These are phyloP conservation scores for Lichtheimia ramosa DNA, from an alignment of 371 early-diverging fungal species.

Conservation along the genomic window DNA sequence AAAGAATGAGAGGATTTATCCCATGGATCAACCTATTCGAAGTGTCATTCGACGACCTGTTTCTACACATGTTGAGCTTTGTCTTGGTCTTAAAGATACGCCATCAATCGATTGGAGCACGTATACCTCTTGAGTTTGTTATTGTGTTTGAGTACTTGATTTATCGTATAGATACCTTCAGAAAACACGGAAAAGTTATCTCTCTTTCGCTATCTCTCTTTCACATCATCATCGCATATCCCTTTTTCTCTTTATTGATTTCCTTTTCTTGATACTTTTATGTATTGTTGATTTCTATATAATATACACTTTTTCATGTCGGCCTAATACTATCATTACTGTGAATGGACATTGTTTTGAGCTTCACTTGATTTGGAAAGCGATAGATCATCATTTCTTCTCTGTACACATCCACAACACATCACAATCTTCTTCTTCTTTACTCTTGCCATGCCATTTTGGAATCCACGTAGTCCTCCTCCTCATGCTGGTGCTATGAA, in stretches of 20 bases:
- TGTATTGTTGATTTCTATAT: background rate
- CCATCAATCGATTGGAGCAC: slow-evolving; percentile 47
- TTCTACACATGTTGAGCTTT: slow-evolving; percentile 40
- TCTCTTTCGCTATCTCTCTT: background rate
- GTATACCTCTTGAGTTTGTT: slow-evolving; percentile 15
- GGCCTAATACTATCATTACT: no score
- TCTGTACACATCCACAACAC: background rate
- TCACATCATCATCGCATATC: background rate
- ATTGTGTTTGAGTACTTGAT: background rate
- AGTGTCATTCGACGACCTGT: slow-evolving; percentile 36
- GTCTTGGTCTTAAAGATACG: slow-evolving; percentile 38
- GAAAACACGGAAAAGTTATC: background rate
- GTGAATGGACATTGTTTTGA: no score
- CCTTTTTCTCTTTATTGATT: background rate
- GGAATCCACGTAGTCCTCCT: slow-evolving; percentile 2
- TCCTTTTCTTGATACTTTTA: background rate
- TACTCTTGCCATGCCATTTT: slow-evolving; percentile 1
- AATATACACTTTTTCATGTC: background rate
- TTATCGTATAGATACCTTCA: slow-evolving; percentile 2
- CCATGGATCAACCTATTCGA: slow-evolving; percentile 46
- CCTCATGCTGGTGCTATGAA: slow-evolving; percentile 1
- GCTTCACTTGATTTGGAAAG: background rate
- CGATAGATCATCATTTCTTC: background rate
- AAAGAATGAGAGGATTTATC: slow-evolving; percentile 35
- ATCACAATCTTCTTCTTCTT: background rate